phyloP scores from a whole-genome alignment of 2,329 filamentous ascomycete species.

The Dactylellina leptospora region DNA sequence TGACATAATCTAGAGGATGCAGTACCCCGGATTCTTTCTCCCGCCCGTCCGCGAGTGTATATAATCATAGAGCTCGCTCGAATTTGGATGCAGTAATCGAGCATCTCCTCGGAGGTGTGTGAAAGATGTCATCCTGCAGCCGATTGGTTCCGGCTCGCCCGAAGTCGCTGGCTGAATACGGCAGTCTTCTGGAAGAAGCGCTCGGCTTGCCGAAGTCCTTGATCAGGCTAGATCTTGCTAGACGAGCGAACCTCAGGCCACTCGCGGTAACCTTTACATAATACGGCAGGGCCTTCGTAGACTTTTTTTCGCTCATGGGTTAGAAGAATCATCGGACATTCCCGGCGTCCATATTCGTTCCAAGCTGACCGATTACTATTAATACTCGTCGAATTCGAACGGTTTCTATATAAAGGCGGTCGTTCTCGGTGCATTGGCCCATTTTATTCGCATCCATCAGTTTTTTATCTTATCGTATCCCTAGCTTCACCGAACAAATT shows the following conservation, averaged over 20 bases:
- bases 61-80: background rate
- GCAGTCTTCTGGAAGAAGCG: no score
- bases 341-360: constrained; percentile 11
- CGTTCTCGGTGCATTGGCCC: background rate
- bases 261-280: no score
- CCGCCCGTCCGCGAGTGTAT: background rate
- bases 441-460: background rate
- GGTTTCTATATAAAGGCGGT: constrained; percentile 8
- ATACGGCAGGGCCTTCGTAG: no score
- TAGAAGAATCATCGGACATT: constrained; percentile 41
- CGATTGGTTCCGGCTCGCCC: constrained; percentile 37
- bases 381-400: background rate
- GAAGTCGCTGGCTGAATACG: no score
- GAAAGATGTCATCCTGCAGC: constrained; percentile 36
- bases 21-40: background rate
- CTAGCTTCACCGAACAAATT: no score
- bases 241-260: no score
- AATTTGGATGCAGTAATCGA: background rate
- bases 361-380: constrained; percentile 1
- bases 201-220: no score
- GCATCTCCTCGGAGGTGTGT: constrained; percentile 40
- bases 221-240: no score
- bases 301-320: no score
- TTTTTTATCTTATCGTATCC: no score
- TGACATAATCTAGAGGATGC: no score